Evolutionary conservation across 768 basidiomycete genomes (phyloP).

Genomic region (Phylloporus sp.): DNA sequence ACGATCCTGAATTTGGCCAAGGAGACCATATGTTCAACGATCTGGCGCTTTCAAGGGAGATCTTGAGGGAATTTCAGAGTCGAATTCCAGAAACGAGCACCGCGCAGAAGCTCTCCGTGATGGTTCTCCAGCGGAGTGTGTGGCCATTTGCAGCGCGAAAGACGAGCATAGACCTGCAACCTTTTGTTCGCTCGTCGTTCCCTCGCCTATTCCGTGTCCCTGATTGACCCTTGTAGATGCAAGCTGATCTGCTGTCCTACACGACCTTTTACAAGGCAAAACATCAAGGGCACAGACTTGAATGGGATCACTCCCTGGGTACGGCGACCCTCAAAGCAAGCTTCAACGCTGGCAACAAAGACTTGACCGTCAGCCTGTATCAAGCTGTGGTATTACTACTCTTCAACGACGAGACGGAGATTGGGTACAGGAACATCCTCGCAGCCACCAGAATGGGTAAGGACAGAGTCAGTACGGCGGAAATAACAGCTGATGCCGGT

Average conservation of each 20-base stretch:
- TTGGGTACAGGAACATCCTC: conserved; percentile 65
- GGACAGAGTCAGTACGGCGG: conserved; percentile 19
- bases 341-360: conserved; percentile 72
- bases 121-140: conserved; percentile 83
- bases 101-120: conserved; percentile 57
- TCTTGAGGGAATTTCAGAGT: conserved; percentile 61
- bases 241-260: conserved; percentile 61
- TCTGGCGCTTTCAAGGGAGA: conserved; percentile 69
- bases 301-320: conserved; percentile 86
- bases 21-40: conserved; percentile 97
- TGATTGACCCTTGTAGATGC: conserved; percentile 52
- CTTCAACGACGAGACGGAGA: conserved; percentile 68
- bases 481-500: background rate
- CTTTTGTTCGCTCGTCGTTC: conserved; percentile 37
- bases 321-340: conserved; percentile 70
- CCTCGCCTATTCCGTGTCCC: background rate
- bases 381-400: conserved; percentile 84
- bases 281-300: conserved; percentile 71
- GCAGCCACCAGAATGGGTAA: conserved; percentile 69
- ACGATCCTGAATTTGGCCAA: conserved; percentile 93
- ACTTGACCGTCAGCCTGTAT: conserved; percentile 86
- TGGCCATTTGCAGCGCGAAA: conserved; percentile 76
- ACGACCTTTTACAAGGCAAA: conserved; percentile 69
- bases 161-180: conserved; percentile 50
- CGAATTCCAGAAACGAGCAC: conserved; percentile 37